Conservation (phyloP, 768 basidiomycete species). For the Pleurotus tuber-regium region DNA sequence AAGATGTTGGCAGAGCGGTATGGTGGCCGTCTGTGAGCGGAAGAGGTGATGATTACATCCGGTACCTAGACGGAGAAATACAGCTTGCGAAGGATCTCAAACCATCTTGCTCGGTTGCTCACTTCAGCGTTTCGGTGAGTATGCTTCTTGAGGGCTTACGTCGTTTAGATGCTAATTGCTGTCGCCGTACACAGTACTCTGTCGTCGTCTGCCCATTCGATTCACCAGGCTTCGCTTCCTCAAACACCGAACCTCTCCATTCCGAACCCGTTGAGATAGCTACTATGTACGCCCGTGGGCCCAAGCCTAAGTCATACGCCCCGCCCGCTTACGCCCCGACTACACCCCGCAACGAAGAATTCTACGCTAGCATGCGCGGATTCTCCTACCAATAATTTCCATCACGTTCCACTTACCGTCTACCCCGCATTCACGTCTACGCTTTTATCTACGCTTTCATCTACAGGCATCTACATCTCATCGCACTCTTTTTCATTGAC, state of each 20-base stretch:
- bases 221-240: conserved; percentile 33
- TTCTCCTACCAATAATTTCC: not conserved
- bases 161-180: conserved; percentile 8
- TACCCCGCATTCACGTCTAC: too few relatives aligned
- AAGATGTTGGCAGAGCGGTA: conserved; percentile 40
- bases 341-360: conserved; percentile 28
- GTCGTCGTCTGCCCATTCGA: conserved; percentile 46
- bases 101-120: conserved; percentile 47
- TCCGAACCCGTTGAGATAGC: conserved; percentile 52
- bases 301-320: conserved; percentile 45
- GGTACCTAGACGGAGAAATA: conserved; percentile 52
- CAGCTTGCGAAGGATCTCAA: conserved; percentile 48
- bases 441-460: not conserved
- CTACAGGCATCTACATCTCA: not conserved
- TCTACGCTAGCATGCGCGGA: conserved; percentile 20
- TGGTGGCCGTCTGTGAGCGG: conserved; percentile 45
- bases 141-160: not conserved
- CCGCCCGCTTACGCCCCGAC: conserved; percentile 46
- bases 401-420: not conserved
- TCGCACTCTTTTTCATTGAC: not conserved
- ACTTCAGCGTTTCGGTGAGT: conserved; percentile 50
- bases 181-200: conserved; percentile 34
- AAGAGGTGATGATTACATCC: conserved; percentile 27
- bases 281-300: conserved; percentile 49
- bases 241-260: conserved; percentile 34